These are phyloP conservation scores for Coriaria nepalensis DNA, from an alignment of 306 rosid species.

Conservation along the genomic window DNA sequence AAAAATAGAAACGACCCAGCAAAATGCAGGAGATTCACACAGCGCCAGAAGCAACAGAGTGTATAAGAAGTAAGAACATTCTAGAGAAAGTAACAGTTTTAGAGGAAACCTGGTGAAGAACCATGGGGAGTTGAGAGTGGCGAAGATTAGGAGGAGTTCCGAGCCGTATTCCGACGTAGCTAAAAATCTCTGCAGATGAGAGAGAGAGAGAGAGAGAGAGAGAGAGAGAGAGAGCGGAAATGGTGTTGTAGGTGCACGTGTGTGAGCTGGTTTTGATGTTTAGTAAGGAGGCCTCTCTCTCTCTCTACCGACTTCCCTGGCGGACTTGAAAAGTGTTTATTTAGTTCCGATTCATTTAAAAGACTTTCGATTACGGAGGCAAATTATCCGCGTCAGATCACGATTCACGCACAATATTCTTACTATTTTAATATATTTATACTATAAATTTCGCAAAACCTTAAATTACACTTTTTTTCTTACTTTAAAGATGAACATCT, in stretches of 20 bases:
- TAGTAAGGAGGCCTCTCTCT: background rate
- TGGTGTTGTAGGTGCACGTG: slow-evolving; percentile 1
- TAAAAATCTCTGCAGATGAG: background rate
- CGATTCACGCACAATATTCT: no score
- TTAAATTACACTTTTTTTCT: no score
- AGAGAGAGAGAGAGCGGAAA: background rate
- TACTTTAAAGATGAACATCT: no score
- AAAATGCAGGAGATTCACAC: slow-evolving; percentile 10
- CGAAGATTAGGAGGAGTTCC: slow-evolving; percentile 11
- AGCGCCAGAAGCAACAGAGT: slow-evolving; percentile 6
- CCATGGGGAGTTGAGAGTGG: background rate
- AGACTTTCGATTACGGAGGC: slow-evolving; percentile 23
- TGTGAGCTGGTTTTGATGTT: slow-evolving; percentile 5
- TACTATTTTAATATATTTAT: no score
- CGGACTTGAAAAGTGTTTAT: slow-evolving; percentile 31
- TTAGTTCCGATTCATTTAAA: slow-evolving; percentile 21
- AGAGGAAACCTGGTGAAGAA: slow-evolving; percentile 11
- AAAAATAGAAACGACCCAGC: slow-evolving; percentile 3
- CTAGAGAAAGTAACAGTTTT: slow-evolving; percentile 2
- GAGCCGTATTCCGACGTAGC: slow-evolving; percentile 20
- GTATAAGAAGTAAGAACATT: background rate
- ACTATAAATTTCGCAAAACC: no score
- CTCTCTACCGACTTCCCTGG: slow-evolving; percentile 30
- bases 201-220: background rate
- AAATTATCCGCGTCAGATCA: no score